Evolutionary conservation across 2,329 filamentous ascomycete genomes (phyloP), one percentile per base, ranked within the genome.

Genomic region (Arthroderma sp.): DNA sequence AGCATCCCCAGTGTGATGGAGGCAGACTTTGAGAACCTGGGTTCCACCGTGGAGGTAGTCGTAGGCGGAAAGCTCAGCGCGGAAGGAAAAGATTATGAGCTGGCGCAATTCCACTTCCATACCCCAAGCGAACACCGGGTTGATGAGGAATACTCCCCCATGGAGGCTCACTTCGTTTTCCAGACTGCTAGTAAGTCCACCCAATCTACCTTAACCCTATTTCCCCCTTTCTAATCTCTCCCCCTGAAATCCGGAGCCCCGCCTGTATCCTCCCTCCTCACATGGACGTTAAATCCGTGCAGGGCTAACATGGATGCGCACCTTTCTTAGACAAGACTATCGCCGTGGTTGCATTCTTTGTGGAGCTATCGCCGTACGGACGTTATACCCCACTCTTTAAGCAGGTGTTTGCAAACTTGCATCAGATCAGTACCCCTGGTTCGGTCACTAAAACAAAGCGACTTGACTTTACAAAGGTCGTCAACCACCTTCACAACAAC

Each of bases 61-160:
- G 70, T 81, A 31, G 76, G 77, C 54, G 79, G 78, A 31, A 76
- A 72, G 9, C 73, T 80, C 2, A 69, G 62, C 0, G 65, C 77
- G 23, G 8, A n/a, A 6, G 68, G 63, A 1, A 71, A 70, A 31
- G 64, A 70, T 15, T 81, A 76, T 66, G 64, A 62, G 0, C 70
- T 82, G 13, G 69, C 68, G 51, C 80, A 83, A 62, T 82, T 82
- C 70, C 81, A 83, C 67, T 80, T 83, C 69, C 81, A 83, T 64
- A 78, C 79, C 0, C 80, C 81, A 0, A 79, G 78, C 44, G 81
- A 84, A 71, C 81, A 84, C 63, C 73, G 76, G 51, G 70, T 82
- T 57, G 66, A 70, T 56, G 70, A 72, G n/a, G 74, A 77, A 61
- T 73, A 73, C 64, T 76, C 70, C 62, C 74, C 64, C 67, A 71